These are phyloP conservation scores for Acephala macrosclerotiorum DNA, from an alignment of 2,329 filamentous ascomycete species.

Conservation along the genomic window DNA sequence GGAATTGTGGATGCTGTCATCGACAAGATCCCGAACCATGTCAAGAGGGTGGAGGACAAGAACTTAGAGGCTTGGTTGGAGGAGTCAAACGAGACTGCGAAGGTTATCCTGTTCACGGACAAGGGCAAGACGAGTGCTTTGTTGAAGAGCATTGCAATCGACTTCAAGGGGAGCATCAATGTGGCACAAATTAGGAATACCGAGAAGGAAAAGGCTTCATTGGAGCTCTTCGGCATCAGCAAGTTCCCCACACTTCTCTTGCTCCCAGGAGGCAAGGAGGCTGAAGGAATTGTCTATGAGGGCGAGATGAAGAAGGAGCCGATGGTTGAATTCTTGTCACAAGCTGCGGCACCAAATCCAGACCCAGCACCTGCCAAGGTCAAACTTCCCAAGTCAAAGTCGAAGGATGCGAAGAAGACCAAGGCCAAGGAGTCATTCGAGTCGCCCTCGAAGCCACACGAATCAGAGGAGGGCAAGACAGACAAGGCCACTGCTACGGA, in stretches of 20 bases:
- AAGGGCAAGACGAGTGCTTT: slow-evolving; percentile 89
- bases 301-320: slow-evolving; percentile 86
- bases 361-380: slow-evolving; percentile 65
- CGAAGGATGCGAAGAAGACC: slow-evolving; percentile 42
- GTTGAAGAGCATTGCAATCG: slow-evolving; percentile 85
- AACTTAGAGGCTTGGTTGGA: slow-evolving; percentile 78
- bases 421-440: slow-evolving; percentile 55
- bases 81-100: slow-evolving; percentile 72
- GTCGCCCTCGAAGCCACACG: slow-evolving; percentile 58
- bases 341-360: slow-evolving; percentile 80
- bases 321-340: slow-evolving; percentile 83
- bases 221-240: slow-evolving; percentile 77
- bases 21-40: slow-evolving; percentile 90
- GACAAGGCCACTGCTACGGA: slow-evolving; percentile 56
- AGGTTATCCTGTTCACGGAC: slow-evolving; percentile 91
- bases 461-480: slow-evolving; percentile 54
- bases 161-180: slow-evolving; percentile 81
- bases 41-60: slow-evolving; percentile 81
- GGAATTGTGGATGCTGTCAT: slow-evolving; percentile 86
- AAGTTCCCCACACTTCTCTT: slow-evolving; percentile 85
- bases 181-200: slow-evolving; percentile 78
- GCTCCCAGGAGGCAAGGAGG: slow-evolving; percentile 71
- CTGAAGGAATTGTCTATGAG: slow-evolving; percentile 75
- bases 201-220: slow-evolving; percentile 76
- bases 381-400: slow-evolving; percentile 48